Conservation (phyloP, 73 alveolate species). For the Paramecium sexaurelia region DNA sequence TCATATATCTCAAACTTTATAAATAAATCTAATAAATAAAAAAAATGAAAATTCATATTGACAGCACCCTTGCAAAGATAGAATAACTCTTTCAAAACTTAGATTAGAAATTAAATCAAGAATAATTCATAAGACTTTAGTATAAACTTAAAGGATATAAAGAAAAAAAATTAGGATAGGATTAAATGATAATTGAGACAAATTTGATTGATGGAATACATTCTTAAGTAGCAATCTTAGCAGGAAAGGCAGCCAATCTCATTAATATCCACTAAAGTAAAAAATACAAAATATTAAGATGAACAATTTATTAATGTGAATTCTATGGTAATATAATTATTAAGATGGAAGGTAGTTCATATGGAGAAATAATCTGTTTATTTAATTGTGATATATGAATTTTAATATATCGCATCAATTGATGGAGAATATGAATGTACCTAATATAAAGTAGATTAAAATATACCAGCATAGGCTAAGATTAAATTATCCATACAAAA, state of each 20-base stretch:
- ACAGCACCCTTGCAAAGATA: neutral
- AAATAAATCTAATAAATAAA: neutral
- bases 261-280: neutral
- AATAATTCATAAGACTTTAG: neutral
- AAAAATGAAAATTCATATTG: neutral
- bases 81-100: neutral
- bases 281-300: neutral
- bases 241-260: neutral
- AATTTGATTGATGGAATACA: neutral
- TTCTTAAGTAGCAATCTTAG: neutral
- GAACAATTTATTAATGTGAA: neutral
- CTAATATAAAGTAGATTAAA: neutral
- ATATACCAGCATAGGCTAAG: neutral
- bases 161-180: neutral
- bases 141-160: neutral
- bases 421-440: neutral
- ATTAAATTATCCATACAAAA: neutral
- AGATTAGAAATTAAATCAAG: neutral
- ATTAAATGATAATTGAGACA: neutral
- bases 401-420: neutral
- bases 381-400: neutral
- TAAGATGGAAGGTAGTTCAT: neutral
- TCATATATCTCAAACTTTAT: neutral
- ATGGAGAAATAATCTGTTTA: neutral
- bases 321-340: neutral